Percentiles rank a stretch among this genome's conserved stretches.
Evolutionary conservation across 2,329 filamentous ascomycete genomes (phyloP).

Genomic region (Ophiostoma piceae): DNA sequence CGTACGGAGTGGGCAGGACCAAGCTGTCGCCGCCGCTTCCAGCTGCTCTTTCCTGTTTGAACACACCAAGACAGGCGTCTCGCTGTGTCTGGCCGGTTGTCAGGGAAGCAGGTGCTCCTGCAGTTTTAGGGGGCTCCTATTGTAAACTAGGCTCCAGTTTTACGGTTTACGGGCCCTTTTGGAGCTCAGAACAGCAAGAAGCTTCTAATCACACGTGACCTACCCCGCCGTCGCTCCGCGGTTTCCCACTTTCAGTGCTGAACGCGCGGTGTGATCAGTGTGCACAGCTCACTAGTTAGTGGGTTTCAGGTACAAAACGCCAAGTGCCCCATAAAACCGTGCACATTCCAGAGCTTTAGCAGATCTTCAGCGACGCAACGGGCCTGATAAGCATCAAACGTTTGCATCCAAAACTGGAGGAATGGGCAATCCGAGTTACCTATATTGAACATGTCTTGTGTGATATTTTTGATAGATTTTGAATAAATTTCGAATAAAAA

Average conservation of each 20-base stretch:
- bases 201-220: neutral
- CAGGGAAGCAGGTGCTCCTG: neutral
- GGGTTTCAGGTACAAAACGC: constrained; percentile 8
- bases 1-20: neutral
- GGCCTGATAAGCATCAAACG: neutral
- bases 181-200: neutral
- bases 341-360: neutral
- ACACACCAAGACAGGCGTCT: constrained; percentile 6
- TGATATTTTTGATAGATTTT: neutral
- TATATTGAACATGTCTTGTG: neutral
- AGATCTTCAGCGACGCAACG: neutral
- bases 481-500: neutral
- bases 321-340: neutral
- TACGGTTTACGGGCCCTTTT: neutral
- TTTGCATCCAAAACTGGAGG: neutral
- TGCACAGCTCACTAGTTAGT: neutral
- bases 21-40: neutral
- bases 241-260: neutral
- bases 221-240: constrained; percentile 9
- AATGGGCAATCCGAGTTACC: neutral
- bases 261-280: neutral
- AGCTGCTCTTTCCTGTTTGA: neutral
- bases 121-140: neutral
- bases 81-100: neutral
- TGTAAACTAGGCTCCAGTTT: neutral